Evolutionary conservation across 2,329 filamentous ascomycete species (phyloP), one percentile per base, ranked within the genome.

Genomic region (Penicillium glabrum): DNA sequence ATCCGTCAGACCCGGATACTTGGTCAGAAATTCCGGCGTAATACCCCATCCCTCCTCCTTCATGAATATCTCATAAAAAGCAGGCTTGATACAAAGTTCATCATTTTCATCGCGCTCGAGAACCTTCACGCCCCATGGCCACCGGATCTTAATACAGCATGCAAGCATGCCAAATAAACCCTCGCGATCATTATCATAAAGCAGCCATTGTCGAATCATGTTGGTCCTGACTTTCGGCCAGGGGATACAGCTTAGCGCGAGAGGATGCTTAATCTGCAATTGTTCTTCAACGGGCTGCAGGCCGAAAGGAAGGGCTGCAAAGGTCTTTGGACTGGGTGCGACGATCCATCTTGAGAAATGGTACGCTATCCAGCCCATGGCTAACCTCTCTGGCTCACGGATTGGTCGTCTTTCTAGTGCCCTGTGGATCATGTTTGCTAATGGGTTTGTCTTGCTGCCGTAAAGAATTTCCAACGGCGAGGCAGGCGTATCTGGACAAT

Each of bases 401-500:
- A 69, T 23, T 5, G 67, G 64, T 2, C 67, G 63, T 21, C 56
- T 46, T 26, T 62, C 60, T 9, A 65, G 44, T 13, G 46, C 23
- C 3, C 21, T 54, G 51, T 68, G 62, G 23, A 70, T 67, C 47
- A 59, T 53, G n/a, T 69, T 52, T 43, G 68, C 67, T 10, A 70
- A 57, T 14, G 48, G 39, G 37, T 70, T 70, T 41, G 60, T 60
- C 19, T 62, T 63, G 23, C 63, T 66, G 16, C 68, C 68, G 23
- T 70, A 68, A 1, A 70, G 47, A 5, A 70, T 47, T 14, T 69
- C 67, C 2, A 70, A 60, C 0, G 68, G 67, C 0, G 67, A 68
- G 26, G 53, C 35, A 2, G 62, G 61, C 10, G 53, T 51, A 16
- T 64, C 59, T 5, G 67, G 66, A 19, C 57, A 68, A 5, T 54